A percentile compares a stretch with the other conserved stretches of the same genome.
These are phyloP conservation scores for Spiromastix sp. DNA, from an alignment of 2,329 filamentous ascomycete species.

Conservation along the genomic window DNA sequence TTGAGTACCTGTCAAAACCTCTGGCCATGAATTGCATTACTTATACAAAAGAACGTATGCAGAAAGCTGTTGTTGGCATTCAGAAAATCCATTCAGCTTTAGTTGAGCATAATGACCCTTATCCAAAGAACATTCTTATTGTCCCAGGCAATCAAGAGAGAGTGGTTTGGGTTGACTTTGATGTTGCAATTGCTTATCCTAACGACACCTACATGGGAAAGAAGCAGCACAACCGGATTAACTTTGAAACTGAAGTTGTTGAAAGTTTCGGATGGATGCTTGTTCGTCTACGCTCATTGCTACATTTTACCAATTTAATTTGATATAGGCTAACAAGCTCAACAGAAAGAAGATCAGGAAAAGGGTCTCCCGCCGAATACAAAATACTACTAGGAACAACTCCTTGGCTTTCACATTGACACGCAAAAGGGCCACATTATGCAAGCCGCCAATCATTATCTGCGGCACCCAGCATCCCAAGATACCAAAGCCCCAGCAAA, in stretches of 20 bases:
- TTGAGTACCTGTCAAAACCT: conserved; percentile 6
- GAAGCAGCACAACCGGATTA: conserved; percentile 9
- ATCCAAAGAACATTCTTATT: conserved; percentile 7
- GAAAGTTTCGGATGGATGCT: neutral
- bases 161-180: conserved; percentile 13
- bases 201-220: conserved; percentile 8
- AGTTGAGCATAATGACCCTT: conserved; percentile 7
- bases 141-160: conserved; percentile 6
- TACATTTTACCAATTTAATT: neutral
- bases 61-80: conserved; percentile 4
- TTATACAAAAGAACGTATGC: conserved; percentile 5
- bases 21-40: conserved; percentile 4
- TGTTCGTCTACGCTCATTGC: neutral
- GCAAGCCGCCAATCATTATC: neutral
- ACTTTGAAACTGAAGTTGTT: conserved; percentile 12
- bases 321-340: neutral
- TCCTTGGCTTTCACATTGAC: no score
- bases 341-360: neutral
- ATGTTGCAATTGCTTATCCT: conserved; percentile 11
- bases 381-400: neutral
- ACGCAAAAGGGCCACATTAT: no score
- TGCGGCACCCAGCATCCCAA: conserved; percentile 3
- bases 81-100: conserved; percentile 2
- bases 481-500: conserved; percentile 5
- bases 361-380: neutral